Evolutionary conservation across 1,284 basidiomycete species (phyloP).

Genomic region (Coniferiporia weirii): DNA sequence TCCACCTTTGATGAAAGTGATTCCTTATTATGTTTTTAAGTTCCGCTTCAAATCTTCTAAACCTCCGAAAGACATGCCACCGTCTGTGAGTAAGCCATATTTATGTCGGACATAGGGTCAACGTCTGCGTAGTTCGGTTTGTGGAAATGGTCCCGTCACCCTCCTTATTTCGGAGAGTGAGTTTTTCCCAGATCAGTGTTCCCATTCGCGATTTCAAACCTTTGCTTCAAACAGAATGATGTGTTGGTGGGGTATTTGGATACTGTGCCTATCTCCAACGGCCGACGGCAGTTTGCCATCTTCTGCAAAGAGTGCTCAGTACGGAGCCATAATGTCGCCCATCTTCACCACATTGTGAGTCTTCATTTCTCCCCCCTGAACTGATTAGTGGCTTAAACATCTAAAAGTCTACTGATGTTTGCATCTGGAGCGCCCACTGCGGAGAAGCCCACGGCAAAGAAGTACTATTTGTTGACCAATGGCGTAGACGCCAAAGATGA

Average conservation of each 20-base stretch:
- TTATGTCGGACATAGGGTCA: not conserved
- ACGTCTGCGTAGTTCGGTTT: conserved; percentile 36
- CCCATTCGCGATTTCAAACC: not conserved
- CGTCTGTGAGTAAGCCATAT: conserved; percentile 32
- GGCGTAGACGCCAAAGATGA: conserved; percentile 31
- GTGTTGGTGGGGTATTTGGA: conserved; percentile 74
- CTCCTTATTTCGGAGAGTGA: conserved; percentile 74
- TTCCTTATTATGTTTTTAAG: conserved; percentile 27
- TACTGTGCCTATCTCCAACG: conserved; percentile 54
- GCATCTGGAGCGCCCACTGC: conserved; percentile 68
- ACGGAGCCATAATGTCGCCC: conserved; percentile 56
- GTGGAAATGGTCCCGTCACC: conserved; percentile 63
- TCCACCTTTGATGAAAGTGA: not conserved
- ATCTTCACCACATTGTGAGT: conserved; percentile 60
- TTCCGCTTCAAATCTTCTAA: conserved; percentile 50
- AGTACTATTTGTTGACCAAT: conserved; percentile 57
- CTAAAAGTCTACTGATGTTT: conserved; percentile 54
- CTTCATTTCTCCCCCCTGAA: conserved; percentile 6
- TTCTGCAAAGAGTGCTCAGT: conserved; percentile 48
- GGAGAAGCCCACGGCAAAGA: conserved; percentile 66
- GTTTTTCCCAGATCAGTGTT: conserved; percentile 22
- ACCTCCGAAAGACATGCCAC: conserved; percentile 48
- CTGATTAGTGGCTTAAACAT: too few relatives aligned
- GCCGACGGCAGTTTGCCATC: conserved; percentile 39
- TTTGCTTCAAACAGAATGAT: conserved; percentile 43